Evolutionary conservation across 768 basidiomycete species (phyloP).

Genomic region (Collybia sordida): DNA sequence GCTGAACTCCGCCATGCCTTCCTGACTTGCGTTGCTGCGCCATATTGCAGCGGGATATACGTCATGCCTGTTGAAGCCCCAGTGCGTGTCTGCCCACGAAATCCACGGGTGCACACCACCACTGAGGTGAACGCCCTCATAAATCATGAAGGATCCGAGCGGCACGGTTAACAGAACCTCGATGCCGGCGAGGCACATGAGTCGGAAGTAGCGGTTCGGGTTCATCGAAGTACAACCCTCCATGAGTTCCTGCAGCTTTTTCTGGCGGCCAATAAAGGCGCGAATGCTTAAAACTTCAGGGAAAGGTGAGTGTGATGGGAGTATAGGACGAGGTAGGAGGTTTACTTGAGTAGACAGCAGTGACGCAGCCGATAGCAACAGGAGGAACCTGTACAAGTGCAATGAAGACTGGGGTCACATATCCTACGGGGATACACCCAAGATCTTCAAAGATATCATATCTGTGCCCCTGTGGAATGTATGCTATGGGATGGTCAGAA

Average conservation of each 20-base stretch:
- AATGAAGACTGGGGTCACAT: conserved; percentile 44
- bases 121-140: conserved; percentile 27
- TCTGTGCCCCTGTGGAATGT: conserved; percentile 55
- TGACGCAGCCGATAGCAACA: conserved; percentile 35
- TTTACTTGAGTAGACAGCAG: conserved; percentile 33
- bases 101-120: conserved; percentile 41
- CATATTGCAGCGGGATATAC: conserved; percentile 42
- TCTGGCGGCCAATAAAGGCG: conserved; percentile 35
- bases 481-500: conserved; percentile 31
- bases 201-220: conserved; percentile 49
- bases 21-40: conserved; percentile 25
- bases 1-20: conserved; percentile 35
- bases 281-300: conserved; percentile 38
- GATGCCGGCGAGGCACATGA: conserved; percentile 51
- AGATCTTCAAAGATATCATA: conserved; percentile 60
- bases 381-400: conserved; percentile 43
- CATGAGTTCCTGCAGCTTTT: no score
- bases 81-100: conserved; percentile 52
- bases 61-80: conserved; percentile 42
- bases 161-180: conserved; percentile 50
- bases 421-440: conserved; percentile 53
- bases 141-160: conserved; percentile 36
- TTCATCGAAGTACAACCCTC: conserved; percentile 38
- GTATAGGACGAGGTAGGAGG: conserved; percentile 1
- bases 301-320: not conserved